Evolutionary conservation across 179 eudicot species (phyloP).

Genomic region (Silene coronaria): DNA sequence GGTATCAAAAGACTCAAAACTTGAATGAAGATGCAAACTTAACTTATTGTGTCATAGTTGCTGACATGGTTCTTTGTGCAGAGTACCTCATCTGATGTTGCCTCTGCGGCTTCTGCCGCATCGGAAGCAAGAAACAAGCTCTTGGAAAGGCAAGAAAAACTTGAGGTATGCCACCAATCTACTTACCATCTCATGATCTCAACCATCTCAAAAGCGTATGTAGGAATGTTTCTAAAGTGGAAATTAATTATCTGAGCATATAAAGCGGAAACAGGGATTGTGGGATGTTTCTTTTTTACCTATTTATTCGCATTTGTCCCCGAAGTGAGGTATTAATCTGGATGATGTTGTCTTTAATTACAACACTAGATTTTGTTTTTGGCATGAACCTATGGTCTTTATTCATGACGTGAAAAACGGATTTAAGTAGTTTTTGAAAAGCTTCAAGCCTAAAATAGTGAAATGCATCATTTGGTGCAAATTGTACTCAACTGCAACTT

Average conservation of each 20-base stretch:
- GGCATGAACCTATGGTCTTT: no score
- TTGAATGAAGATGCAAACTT: neutral
- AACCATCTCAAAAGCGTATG: neutral
- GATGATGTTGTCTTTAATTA: neutral
- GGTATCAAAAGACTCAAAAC: conserved; percentile 29
- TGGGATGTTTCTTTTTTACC: neutral
- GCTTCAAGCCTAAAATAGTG: no score
- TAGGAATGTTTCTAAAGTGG: neutral
- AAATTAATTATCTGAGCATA: neutral
- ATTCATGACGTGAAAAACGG: no score
- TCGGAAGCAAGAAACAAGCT: conserved; percentile 81
- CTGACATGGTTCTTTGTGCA: conserved; percentile 31
- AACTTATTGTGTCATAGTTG: conserved; percentile 14
- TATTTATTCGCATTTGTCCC: no score
- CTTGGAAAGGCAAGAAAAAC: conserved; percentile 76
- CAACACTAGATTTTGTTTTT: no score
- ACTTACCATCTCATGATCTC: neutral
- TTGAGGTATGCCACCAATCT: conserved; percentile 48
- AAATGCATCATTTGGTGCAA: no score
- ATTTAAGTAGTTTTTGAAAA: no score
- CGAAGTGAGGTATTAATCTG: neutral
- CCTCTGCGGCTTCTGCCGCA: conserved; percentile 62
- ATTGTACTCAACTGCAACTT: no score
- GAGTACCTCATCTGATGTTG: conserved; percentile 63
- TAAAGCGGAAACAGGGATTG: neutral